Evolutionary conservation across 164 flowering plant genomes (phyloP).

Genomic region (Berberis vulgaris): DNA sequence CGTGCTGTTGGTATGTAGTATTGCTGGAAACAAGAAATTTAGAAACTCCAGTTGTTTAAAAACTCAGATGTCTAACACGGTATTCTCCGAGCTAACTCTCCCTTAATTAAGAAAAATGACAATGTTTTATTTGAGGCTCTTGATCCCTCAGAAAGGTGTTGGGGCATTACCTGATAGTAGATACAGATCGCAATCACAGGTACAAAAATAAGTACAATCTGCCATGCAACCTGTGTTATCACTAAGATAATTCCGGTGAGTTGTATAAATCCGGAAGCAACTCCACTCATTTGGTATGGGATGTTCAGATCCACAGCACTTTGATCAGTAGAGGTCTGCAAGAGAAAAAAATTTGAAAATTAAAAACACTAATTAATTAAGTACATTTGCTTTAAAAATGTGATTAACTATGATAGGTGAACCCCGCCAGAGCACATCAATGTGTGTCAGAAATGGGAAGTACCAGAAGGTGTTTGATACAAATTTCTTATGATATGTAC

Average conservation of each 20-base stretch:
- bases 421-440: no score
- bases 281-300: constrained; percentile 29
- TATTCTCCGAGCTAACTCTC: neutral
- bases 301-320: constrained; percentile 61
- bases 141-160: neutral
- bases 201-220: constrained; percentile 64
- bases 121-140: no score
- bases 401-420: no score
- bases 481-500: no score
- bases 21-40: constrained; percentile 19
- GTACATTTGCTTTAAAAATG: no score
- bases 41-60: neutral
- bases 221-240: constrained; percentile 94
- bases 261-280: constrained; percentile 55
- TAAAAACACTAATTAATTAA: no score
- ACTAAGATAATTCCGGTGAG: constrained; percentile 76
- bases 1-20: constrained; percentile 29
- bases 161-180: constrained; percentile 75
- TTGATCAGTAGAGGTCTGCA: constrained; percentile 92
- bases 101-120: no score
- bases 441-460: no score
- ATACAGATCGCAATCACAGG: constrained; percentile 57
- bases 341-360: constrained; percentile 3
- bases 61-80: neutral
- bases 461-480: no score